Base-by-base conservation (phyloP, 2,329 filamentous ascomycete species). In the Aspergillus japonicus region DNA sequence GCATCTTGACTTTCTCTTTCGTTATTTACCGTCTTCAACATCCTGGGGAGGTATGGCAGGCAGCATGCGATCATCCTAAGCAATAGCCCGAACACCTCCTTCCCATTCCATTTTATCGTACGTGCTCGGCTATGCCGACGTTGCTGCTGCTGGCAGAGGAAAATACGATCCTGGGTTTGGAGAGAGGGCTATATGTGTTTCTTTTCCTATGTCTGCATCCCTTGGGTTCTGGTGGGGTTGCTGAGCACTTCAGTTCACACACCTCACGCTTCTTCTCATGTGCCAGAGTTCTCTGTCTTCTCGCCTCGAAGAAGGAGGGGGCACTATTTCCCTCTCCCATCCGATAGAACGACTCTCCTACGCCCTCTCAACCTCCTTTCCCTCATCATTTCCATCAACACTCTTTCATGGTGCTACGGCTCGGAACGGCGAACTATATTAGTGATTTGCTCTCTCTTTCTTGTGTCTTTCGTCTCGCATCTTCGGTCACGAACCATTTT, bases 321-420 rank as follows among this genome's bases (percentile, higher is more conserved):
- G 8, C 26, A 50, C 52, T 51, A 61, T 56, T 56, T 29, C 58
- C 16, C 39, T 44, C 39, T 19, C 39, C 39, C n/a, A 44, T 44
- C 39, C 44, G 47, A 48, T 58, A 54, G 68, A 71, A 66, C 66
- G 66, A 67, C 63, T 62, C 64, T 65, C 54, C 47, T 65, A 67
- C 65, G 61, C 69, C 69, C 35, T 59, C 56, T 58, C 55, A 52
- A 61, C 63, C 51, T 62, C 60, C 61, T 59, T 50, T 39, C 44
- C 49, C 50, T 63, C 61, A 62, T 64, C 58, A 51, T 66, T 39
- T 56, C 19, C 63, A 21, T 21, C 21, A 71, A 70, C 72, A 68
- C 67, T 71, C 67, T 68, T 68, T 73, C 64, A 75, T 69, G 73
- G 73, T 73, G 71, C 70, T 68, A 74, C 67, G 70, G 72, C 66